phyloP scores from a whole-genome alignment of 805 yeast species.

The Maudiozyma bulderi region DNA sequence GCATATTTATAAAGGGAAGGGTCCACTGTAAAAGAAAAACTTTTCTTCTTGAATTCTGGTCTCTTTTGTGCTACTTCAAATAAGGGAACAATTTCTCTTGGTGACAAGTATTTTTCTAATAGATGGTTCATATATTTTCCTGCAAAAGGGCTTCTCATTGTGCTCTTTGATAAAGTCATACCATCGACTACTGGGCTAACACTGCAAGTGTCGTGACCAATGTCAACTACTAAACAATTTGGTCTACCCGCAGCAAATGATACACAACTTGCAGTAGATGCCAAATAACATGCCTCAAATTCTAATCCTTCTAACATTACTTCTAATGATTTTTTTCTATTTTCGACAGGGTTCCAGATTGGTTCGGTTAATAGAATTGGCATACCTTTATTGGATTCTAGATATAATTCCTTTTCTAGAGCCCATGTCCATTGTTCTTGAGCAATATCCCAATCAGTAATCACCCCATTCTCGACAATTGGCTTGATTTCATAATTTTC shows the following conservation, averaged over 20 bases:
- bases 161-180: conserved; percentile 59
- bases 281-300: conserved; percentile 74
- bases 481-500: conserved; percentile 44
- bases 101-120: conserved; percentile 26
- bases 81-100: conserved; percentile 26
- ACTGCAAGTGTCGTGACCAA: conserved; percentile 69
- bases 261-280: conserved; percentile 77
- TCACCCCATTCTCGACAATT: conserved; percentile 48
- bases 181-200: conserved; percentile 83
- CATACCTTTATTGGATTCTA: conserved; percentile 32
- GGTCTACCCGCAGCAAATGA: conserved; percentile 86
- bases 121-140: conserved; percentile 47
- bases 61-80: conserved; percentile 25
- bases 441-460: conserved; percentile 84
- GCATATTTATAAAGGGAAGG: conserved; percentile 50
- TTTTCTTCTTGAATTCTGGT: conserved; percentile 22
- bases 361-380: conserved; percentile 83
- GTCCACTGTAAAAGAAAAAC: conserved; percentile 26
- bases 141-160: conserved; percentile 61
- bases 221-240: conserved; percentile 74
- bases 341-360: conserved; percentile 64
- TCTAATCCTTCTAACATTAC: conserved; percentile 55
- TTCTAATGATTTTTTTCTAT: conserved; percentile 64
- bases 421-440: conserved; percentile 61
- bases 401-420: conserved; percentile 40